Conservation (phyloP, 2,329 filamentous ascomycete genomes). For the Tolypocladium ovalisporum region DNA sequence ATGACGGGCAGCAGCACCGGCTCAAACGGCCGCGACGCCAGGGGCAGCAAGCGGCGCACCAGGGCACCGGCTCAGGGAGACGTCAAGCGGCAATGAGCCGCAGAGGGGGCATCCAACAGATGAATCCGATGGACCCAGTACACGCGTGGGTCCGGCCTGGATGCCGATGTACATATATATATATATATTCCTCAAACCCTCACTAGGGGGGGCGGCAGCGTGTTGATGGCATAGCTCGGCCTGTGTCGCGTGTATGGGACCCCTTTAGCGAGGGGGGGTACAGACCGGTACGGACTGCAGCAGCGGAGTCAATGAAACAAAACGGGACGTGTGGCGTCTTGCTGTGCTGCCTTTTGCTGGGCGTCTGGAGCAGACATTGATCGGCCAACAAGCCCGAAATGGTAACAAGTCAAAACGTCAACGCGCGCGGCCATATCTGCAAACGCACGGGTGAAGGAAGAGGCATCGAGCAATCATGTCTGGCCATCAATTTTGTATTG, state of each 20-base stretch:
- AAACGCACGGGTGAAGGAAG: not conserved
- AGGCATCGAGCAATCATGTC: not conserved
- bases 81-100: not conserved
- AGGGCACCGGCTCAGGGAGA: not conserved
- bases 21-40: not conserved
- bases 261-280: not conserved
- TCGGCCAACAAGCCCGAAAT: not conserved
- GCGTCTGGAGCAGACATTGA: not conserved
- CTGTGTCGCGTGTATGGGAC: not conserved
- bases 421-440: not conserved
- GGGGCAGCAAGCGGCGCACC: slow-evolving; percentile 1
- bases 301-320: not conserved
- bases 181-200: not conserved
- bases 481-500: slow-evolving; percentile 14
- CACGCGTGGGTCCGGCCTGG: not conserved
- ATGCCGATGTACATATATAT: not conserved
- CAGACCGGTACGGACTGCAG: not conserved
- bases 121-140: not conserved
- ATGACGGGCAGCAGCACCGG: not conserved
- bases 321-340: not conserved
- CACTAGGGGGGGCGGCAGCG: not conserved
- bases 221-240: not conserved
- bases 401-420: not conserved
- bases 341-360: not conserved
- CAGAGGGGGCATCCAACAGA: too few relatives aligned